Conservation (phyloP, 2,329 filamentous ascomycete species). For the Mariannaea elegans region DNA sequence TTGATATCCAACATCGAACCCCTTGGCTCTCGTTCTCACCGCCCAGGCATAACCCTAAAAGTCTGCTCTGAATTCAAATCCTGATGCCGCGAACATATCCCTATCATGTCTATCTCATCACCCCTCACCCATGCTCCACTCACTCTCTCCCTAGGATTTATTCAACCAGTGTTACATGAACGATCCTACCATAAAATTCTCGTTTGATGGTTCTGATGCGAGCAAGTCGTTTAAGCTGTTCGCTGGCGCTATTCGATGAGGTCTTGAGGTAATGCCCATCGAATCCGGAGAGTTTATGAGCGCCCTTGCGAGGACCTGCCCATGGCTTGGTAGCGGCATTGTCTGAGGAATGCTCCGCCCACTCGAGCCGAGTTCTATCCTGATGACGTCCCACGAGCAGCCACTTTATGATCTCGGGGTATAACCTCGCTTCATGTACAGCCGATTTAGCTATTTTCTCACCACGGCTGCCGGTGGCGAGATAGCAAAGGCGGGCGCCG, state of each 20-base stretch:
- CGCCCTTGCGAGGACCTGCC: slow-evolving; percentile 29
- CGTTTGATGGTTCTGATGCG: slow-evolving; percentile 12
- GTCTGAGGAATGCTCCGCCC: neutral
- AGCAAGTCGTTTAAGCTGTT: slow-evolving; percentile 7
- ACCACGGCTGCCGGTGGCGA: slow-evolving; percentile 17
- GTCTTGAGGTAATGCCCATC: slow-evolving; percentile 3
- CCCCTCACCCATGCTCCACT: neutral
- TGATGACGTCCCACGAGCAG: slow-evolving; percentile 28
- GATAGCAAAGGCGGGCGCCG: slow-evolving; percentile 31
- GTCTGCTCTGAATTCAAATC: too few relatives aligned
- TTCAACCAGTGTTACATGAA: slow-evolving; percentile 26
- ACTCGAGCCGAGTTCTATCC: slow-evolving; percentile 21
- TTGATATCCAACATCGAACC: neutral
- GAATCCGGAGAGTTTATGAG: slow-evolving; percentile 18
- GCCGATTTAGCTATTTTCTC: slow-evolving; percentile 21
- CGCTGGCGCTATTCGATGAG: neutral
- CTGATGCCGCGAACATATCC: too few relatives aligned
- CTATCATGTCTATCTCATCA: too few relatives aligned
- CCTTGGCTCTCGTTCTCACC: too few relatives aligned
- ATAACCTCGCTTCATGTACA: slow-evolving; percentile 14
- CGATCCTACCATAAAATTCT: slow-evolving; percentile 6
- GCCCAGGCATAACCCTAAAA: too few relatives aligned
- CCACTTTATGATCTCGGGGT: slow-evolving; percentile 31
- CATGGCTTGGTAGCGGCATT: slow-evolving; percentile 15
- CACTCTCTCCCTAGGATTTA: neutral